Evolutionary conservation across 768 basidiomycete genomes (phyloP), one percentile per base, ranked within the genome.

Genomic region (Harrya chromipes): DNA sequence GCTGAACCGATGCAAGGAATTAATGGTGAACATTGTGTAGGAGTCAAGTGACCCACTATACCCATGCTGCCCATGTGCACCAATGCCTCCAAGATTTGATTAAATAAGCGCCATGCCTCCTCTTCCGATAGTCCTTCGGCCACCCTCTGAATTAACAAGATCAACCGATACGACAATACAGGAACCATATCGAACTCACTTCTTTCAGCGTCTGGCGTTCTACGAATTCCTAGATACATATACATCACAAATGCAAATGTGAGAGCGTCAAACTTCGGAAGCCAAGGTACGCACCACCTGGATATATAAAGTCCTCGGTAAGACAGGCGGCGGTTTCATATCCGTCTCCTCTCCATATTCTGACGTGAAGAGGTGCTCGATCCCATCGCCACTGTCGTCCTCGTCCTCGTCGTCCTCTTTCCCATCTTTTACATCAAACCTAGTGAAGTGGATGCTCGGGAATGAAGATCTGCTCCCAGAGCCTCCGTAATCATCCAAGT

Each of bases 121-220:
- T 88, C 84, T 67, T 93, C 90, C 1, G 79, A 74, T 7, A 97
- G 69, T 2, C 89, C 88, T 56, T 91, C 88, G 29, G 85, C 85
- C 29, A 94, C 81, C 38, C 86, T 75, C 84, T 86, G 43, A 4
- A n/a, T 27, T 12, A 41, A 29, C 24, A 17, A 3, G 20, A 19
- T 58, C 17, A 46, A 46, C 17, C 47, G 42, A 39, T 20, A 40
- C 8, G 27, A 35, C 3, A 14, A 37, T 23, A 33, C 16, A 43
- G 27, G 8, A 8, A 38, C 11, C 13, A 37, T 38, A 23, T 34
- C 21, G 9, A 8, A 46, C 42, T 27, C 23, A 84, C 90, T 78
- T 97, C 94, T 67, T 81, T 83, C 61, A 97, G 66, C 0, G 94
- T 97, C 70, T 95, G 92, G 20, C 87, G 79, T 65, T 93, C 91